phyloP scores from a whole-genome alignment of 345 rosid species.

The Aurinia saxatilis region DNA sequence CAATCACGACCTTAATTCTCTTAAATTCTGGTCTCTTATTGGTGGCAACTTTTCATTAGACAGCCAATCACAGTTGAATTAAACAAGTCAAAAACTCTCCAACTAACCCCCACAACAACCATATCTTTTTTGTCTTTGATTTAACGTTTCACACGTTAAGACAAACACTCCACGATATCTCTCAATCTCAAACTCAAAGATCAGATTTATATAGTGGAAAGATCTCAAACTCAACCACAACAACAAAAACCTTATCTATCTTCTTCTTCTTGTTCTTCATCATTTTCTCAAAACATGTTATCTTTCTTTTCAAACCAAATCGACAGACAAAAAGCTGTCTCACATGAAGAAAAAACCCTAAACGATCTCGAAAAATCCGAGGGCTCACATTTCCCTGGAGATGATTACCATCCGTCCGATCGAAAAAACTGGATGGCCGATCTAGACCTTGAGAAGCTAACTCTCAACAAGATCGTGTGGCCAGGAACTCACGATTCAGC shows the following conservation, averaged over 20 bases:
- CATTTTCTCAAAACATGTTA: constrained; percentile 41
- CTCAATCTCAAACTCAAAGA: neutral
- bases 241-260: constrained; percentile 17
- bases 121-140: constrained; percentile 14
- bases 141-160: constrained; percentile 10
- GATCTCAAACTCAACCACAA: constrained; percentile 22
- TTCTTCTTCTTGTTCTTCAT: neutral
- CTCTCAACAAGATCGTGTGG: constrained; percentile 65
- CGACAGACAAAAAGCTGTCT: constrained; percentile 38
- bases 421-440: constrained; percentile 77
- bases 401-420: constrained; percentile 53
- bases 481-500: constrained; percentile 96
- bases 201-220: neutral
- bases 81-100: constrained; percentile 14
- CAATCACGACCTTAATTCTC: neutral
- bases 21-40: neutral
- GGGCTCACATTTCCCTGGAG: constrained; percentile 55
- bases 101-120: constrained; percentile 8
- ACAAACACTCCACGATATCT: constrained; percentile 23
- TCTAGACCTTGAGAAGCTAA: constrained; percentile 42
- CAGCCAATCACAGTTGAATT: neutral
- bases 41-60: constrained; percentile 5
- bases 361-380: constrained; percentile 36
- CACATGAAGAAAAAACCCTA: constrained; percentile 39
- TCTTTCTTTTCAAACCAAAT: constrained; percentile 43